Evolutionary conservation across 2,329 filamentous ascomycete species (phyloP), one percentile per base, ranked within the genome.

Genomic region (Talaromyces sp.): DNA sequence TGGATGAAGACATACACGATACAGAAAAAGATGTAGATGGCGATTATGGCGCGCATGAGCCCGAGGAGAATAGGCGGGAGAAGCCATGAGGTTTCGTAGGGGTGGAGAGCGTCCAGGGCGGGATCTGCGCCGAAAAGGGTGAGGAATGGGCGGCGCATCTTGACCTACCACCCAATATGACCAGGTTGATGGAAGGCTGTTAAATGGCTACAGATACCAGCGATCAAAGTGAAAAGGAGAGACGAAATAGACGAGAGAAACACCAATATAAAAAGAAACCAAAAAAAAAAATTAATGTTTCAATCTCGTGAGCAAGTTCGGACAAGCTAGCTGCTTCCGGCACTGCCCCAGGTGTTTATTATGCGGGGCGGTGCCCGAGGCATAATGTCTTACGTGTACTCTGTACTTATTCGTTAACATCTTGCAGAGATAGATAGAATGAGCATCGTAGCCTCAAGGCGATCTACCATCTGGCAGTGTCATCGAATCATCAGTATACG

Each of bases 1-100:
- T 85, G 91, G 67, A 82, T 87, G 73, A 93, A 86, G 73, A 86
- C 85, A 81, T 88, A 86, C 79, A 95, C 83, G 65, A 90, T 83
- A 13, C 87, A 87, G 27, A 83, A 78, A 77, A 95, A 90, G 68
- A 86, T 84, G 79, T 94, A 96, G 67, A 92, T 72, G 66, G 81
- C 71, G 64, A 77, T 60, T 4, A 76, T 43, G 58, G 73, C 69
- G 54, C 68, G 67, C 19, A 83, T 82, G 71, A 76, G 85, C 81
- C 72, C 88, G 14, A 75, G 69, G 1, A 83, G 71, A 71, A 83
- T 83, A 0, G 91, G 90, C 27, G 87, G 77, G n/a, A 96, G 77
- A 9, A 93, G 76, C 91, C 91, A 96, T 14, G 91, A 96, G 16
- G 91, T 95, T 75, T 88, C 86, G 78, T 90, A 93, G 65, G 89